Conservation (phyloP, 2,329 filamentous ascomycete genomes). For the Hypoxylon sp. region DNA sequence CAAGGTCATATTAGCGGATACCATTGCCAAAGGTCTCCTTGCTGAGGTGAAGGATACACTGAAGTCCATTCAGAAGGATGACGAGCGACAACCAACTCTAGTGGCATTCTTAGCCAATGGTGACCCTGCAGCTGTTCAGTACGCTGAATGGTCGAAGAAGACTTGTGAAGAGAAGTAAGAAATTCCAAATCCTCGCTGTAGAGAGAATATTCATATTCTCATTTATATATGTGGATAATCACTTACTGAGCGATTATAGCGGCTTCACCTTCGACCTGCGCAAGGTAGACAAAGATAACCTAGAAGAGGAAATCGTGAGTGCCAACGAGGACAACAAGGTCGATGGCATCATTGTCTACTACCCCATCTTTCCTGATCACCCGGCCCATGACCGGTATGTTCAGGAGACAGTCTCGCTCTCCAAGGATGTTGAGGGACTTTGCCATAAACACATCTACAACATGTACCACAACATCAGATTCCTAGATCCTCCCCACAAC, state of each 20-base stretch:
- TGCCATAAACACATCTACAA: conserved; percentile 97
- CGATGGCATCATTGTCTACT: conserved; percentile 97
- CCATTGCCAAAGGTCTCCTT: conserved; percentile 86
- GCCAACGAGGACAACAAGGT: conserved; percentile 85
- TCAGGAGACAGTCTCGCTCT: conserved; percentile 90
- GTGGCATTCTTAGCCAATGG: conserved; percentile 93
- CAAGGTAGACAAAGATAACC: conserved; percentile 85
- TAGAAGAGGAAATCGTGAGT: conserved; percentile 88
- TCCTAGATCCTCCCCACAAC: conserved; percentile 83
- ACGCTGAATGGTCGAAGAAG: conserved; percentile 97
- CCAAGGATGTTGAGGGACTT: conserved; percentile 96
- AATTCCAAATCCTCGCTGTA: conserved; percentile 23
- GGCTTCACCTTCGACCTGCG: conserved; percentile 92
- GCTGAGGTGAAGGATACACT: conserved; percentile 83
- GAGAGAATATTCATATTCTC: conserved; percentile 2
- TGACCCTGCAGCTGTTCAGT: conserved; percentile 91
- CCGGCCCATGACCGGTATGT: conserved; percentile 92
- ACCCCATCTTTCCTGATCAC: conserved; percentile 89
- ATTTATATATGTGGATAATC: conserved; percentile 27
- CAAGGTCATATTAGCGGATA: conserved; percentile 92
- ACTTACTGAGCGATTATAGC: conserved; percentile 67
- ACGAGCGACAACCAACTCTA: conserved; percentile 75
- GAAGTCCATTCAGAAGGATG: conserved; percentile 74
- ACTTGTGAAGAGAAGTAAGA: conserved; percentile 95
- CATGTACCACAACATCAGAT: conserved; percentile 99